phyloP scores from a whole-genome alignment of 371 early-diverging fungal species.

The Mucor racemosus region DNA sequence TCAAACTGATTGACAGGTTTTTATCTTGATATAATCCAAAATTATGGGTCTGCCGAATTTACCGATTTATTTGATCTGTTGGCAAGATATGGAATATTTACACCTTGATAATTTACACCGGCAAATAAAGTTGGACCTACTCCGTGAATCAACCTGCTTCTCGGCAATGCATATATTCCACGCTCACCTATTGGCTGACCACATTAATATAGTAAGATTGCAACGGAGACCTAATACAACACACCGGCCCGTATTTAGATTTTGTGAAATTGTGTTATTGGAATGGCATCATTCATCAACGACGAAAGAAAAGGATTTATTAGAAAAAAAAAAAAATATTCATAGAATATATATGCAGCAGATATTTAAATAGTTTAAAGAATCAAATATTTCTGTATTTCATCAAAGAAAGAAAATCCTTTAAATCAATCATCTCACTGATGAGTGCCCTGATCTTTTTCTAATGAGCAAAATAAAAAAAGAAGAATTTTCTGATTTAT shows the following conservation, averaged over 20 bases:
- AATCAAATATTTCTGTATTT: no score
- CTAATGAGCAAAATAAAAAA: no score
- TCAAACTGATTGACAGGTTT: neutral
- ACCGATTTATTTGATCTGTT: conserved; percentile 1
- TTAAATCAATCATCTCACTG: no score
- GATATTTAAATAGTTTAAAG: no score
- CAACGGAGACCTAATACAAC: neutral
- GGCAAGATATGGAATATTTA: neutral
- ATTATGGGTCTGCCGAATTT: neutral
- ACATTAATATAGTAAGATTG: neutral
- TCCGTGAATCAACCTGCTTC: neutral
- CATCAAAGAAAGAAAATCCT: no score
- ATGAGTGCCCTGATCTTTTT: no score
- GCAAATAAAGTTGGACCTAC: conserved; percentile 3
- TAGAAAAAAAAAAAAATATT: neutral
- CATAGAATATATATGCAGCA: neutral
- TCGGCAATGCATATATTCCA: conserved; percentile 6
- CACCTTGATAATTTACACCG: neutral
- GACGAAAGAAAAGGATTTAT: neutral
- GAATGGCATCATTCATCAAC: neutral
- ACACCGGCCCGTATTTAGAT: neutral
- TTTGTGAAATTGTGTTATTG: neutral
- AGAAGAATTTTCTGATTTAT: no score
- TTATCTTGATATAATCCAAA: neutral
- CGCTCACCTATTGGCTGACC: neutral